Evolutionary conservation across 1,284 basidiomycete species (phyloP), one percentile per base, ranked within the genome.

Genomic region (Paramarasmius palmivorus): DNA sequence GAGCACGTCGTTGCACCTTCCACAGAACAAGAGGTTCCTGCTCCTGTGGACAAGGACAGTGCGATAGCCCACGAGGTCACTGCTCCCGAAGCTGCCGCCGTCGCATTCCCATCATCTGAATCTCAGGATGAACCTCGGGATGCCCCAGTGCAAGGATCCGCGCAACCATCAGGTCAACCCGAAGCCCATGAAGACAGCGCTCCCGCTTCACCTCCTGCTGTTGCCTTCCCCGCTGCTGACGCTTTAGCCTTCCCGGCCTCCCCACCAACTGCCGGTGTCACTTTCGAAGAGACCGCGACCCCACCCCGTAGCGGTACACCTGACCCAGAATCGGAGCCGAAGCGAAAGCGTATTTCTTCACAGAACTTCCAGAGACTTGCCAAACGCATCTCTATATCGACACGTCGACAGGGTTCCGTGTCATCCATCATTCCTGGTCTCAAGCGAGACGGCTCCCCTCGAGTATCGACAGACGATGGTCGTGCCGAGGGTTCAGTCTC

Each of bases 351-450:
- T 23, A 90, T 88, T 53, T 85, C 88, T 10, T 88, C 88, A 22
- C 89, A 92, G 68, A 92, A 92, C 63, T 88, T 92, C 75, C 88
- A 91, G 67, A 79, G 87, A 26, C 67, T 92, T 40, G 89, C 89
- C 17, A 74, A 88, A 52, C 77, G 83, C 57, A 84, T 92, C 53
- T 90, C 89, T 12, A 67, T 90, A 36, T 82, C 81, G 0, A 79
- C 82, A 1, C 76, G 80, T 41, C 79, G 84, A 40, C 77, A 81
- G 60, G 81, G 83, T 32, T 82, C 75, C 20, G 67, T 77, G 17
- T 67, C 76, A 32, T 73, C 73, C 45, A 68, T 73, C 20, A 78
- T 85, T 55, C 79, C 83, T 44, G 76, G 76, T 10, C 65, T 77
- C 59, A 71, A 71, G 52, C 66, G 71, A 56, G 23, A 63, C 59